A percentile compares a stretch with the other conserved stretches of the same genome.
These are phyloP conservation scores for Venturia nashicola DNA, from an alignment of 2,329 filamentous ascomycete species.

Conservation along the genomic window DNA sequence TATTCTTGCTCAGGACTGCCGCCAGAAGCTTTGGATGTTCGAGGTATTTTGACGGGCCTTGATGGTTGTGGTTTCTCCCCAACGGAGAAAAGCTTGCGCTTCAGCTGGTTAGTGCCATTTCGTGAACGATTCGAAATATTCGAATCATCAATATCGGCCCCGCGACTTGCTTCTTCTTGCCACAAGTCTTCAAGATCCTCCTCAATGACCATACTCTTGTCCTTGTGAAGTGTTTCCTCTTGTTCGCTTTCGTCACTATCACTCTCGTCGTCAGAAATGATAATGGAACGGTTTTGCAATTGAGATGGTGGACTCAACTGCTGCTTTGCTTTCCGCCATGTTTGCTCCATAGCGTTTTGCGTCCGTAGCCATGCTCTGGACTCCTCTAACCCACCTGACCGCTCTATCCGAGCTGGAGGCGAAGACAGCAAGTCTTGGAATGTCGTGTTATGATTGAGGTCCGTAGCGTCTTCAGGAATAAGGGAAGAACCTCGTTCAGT, in stretches of 20 bases:
- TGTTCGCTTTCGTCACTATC: not conserved
- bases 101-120: not conserved
- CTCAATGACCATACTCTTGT: not conserved
- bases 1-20: not conserved
- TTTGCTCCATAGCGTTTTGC: not conserved
- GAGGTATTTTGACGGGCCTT: not conserved
- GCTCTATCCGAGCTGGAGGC: not conserved
- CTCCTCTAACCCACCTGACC: not conserved
- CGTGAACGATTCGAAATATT: not conserved
- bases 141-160: conserved; percentile 1
- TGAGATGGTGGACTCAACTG: not conserved
- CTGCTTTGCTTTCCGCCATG: conserved; percentile 4
- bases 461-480: not conserved
- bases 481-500: not conserved
- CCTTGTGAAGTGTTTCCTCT: not conserved
- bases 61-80: not conserved
- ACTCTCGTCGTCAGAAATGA: conserved; percentile 5
- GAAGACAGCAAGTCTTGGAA: not conserved
- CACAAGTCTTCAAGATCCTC: conserved; percentile 27
- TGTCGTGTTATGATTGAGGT: not conserved
- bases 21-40: not conserved
- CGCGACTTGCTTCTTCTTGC: conserved; percentile 34
- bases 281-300: not conserved
- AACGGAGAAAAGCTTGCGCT: not conserved
- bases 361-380: not conserved